phyloP scores from a whole-genome alignment of 2,329 filamentous ascomycete species.

The Drechslerella stenobrocha region DNA sequence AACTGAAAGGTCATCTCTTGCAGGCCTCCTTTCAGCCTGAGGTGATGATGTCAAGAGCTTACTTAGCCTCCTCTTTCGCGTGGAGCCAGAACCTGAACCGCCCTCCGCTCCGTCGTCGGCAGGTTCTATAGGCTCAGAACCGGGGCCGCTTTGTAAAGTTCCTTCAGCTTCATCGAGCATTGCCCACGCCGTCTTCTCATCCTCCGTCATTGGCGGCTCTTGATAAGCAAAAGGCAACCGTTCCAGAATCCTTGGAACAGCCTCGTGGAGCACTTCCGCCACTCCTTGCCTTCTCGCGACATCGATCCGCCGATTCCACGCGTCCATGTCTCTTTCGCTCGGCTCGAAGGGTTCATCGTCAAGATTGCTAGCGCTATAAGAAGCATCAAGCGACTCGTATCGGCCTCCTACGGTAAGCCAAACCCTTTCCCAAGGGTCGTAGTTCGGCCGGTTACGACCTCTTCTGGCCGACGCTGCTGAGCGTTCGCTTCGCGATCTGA shows the following conservation, averaged over 20 bases:
- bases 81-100: slow-evolving; percentile 75
- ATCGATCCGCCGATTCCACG: slow-evolving; percentile 45
- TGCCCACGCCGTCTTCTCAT: slow-evolving; percentile 52
- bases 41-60: slow-evolving; percentile 63
- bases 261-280: slow-evolving; percentile 34
- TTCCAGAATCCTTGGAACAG: slow-evolving; percentile 46
- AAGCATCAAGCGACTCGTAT: slow-evolving; percentile 52
- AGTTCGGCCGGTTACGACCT: slow-evolving; percentile 33
- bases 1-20: slow-evolving; percentile 65
- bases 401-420: slow-evolving; percentile 58
- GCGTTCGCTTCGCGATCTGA: slow-evolving; percentile 38
- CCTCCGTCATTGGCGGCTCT: slow-evolving; percentile 49
- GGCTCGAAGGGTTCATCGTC: slow-evolving; percentile 34
- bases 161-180: slow-evolving; percentile 52
- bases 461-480: slow-evolving; percentile 40
- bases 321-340: slow-evolving; percentile 24
- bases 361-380: slow-evolving; percentile 25
- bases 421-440: slow-evolving; percentile 46
- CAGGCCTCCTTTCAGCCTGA: slow-evolving; percentile 56
- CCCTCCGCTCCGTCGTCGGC: slow-evolving; percentile 71
- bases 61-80: slow-evolving; percentile 80
- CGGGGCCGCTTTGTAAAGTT: slow-evolving; percentile 14
- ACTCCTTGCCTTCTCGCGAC: slow-evolving; percentile 46
- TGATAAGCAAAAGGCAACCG: slow-evolving; percentile 49
- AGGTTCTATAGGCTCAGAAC: slow-evolving; percentile 41